Conservation (phyloP, 2,329 filamentous ascomycete species). For the Ceratocystis destructans region DNA sequence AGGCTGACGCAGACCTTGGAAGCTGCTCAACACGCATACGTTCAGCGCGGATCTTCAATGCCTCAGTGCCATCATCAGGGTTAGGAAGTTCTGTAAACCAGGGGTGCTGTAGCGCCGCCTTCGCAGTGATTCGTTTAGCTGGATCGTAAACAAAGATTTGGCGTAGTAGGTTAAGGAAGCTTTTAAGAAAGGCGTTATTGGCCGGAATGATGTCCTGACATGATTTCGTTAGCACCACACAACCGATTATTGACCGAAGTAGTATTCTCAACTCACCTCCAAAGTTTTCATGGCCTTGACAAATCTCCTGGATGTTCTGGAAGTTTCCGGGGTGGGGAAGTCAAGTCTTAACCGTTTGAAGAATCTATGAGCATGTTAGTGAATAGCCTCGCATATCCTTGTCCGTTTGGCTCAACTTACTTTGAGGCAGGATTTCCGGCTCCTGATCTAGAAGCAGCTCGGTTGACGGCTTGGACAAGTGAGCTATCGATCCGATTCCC, state of each 20-base stretch:
- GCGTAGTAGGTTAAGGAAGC: conserved; percentile 49
- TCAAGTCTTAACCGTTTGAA: conserved; percentile 54
- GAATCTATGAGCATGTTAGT: conserved; percentile 33
- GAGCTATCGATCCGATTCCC: conserved; percentile 44
- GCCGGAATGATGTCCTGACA: conserved; percentile 50
- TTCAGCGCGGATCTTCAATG: conserved; percentile 47
- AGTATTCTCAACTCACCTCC: conserved; percentile 34
- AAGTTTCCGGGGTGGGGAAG: conserved; percentile 50
- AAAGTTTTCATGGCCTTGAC: conserved; percentile 60
- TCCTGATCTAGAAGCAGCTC: conserved; percentile 40
- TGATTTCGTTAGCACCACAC: conserved; percentile 20
- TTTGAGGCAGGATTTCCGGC: conserved; percentile 49
- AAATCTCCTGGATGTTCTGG: conserved; percentile 49
- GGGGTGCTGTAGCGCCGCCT: conserved; percentile 50
- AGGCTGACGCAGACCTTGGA: conserved; percentile 11
- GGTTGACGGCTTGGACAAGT: conserved; percentile 44
- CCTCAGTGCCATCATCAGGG: conserved; percentile 55
- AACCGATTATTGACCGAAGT: background rate
- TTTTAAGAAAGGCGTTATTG: conserved; percentile 44
- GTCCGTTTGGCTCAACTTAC: conserved; percentile 31
- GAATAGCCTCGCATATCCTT: background rate
- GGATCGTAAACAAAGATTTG: conserved; percentile 59
- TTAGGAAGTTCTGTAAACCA: conserved; percentile 53
- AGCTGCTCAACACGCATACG: conserved; percentile 34
- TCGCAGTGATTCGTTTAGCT: conserved; percentile 49